Percentiles rank a stretch among this genome's conserved stretches.
phyloP scores from a whole-genome alignment of 345 rosid species.

The Gossypioides kirkii region DNA sequence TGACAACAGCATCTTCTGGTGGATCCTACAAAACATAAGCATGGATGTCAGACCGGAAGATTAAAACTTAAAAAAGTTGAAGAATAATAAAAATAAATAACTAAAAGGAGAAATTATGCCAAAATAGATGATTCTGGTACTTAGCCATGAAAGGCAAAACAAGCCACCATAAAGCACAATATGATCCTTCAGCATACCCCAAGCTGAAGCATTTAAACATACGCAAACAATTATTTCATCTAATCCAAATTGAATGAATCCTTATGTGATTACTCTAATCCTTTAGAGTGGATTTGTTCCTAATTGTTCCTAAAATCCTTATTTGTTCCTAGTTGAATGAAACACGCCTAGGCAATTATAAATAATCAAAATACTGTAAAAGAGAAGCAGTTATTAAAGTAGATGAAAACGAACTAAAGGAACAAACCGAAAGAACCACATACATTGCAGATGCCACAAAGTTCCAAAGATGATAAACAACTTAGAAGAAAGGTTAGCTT shows the following conservation, averaged over 20 bases:
- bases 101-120: background rate
- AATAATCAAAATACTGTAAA: background rate
- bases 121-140: background rate
- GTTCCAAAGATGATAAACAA: constrained; percentile 67
- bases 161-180: background rate
- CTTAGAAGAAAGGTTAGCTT: constrained; percentile 37
- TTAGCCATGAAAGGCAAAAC: background rate
- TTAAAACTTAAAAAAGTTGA: background rate
- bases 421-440: constrained; percentile 20
- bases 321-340: background rate
- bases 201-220: background rate
- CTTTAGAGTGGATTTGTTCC: background rate
- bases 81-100: background rate
- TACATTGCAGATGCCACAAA: constrained; percentile 93
- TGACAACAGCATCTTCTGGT: constrained; percentile 94
- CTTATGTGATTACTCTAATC: background rate
- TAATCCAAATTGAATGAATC: background rate
- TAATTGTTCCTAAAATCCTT: no score
- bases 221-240: background rate
- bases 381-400: background rate
- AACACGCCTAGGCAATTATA: background rate
- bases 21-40: constrained; percentile 54
- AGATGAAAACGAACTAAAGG: background rate
- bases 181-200: background rate
- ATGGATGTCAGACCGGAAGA: constrained; percentile 5